phyloP scores from a whole-genome alignment of 306 rosid genomes.

The Fragaria nilgerrensis region DNA sequence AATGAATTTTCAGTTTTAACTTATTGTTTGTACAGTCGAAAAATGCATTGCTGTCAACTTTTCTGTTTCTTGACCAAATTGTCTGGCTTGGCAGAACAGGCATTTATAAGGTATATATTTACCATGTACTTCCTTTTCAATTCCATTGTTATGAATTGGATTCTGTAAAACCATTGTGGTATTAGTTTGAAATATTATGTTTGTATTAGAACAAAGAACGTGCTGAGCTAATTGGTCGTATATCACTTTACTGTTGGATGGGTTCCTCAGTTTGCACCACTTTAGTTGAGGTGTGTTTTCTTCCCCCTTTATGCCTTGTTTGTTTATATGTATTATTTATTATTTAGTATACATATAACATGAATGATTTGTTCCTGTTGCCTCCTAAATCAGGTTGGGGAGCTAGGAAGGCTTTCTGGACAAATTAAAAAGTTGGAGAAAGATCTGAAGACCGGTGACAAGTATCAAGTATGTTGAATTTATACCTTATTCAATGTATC shows the following conservation, averaged over 20 bases:
- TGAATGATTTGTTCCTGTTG: slow-evolving; percentile 14
- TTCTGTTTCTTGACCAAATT: slow-evolving; percentile 93
- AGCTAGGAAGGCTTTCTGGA: slow-evolving; percentile 86
- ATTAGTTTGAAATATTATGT: neutral
- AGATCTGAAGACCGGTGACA: slow-evolving; percentile 61
- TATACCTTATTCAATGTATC: neutral
- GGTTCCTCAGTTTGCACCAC: slow-evolving; percentile 76
- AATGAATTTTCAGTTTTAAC: neutral
- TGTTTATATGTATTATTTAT: neutral
- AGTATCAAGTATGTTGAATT: slow-evolving; percentile 60
- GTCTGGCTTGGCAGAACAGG: slow-evolving; percentile 95
- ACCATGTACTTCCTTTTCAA: slow-evolving; percentile 1
- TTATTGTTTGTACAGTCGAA: slow-evolving; percentile 56
- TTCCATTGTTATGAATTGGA: neutral
- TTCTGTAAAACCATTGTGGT: neutral
- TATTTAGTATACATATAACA: slow-evolving; percentile 7
- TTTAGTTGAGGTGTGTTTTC: slow-evolving; percentile 72
- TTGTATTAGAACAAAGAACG: slow-evolving; percentile 74
- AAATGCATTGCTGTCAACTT: slow-evolving; percentile 83
- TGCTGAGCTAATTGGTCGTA: slow-evolving; percentile 68
- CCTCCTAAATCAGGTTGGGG: slow-evolving; percentile 64
- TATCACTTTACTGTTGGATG: slow-evolving; percentile 91
- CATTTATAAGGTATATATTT: slow-evolving; percentile 54
- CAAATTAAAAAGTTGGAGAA: slow-evolving; percentile 84
- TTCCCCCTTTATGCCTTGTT: slow-evolving; percentile 15